Base-by-base conservation (phyloP, 306 rosid species). In the Alnus rubra region DNA sequence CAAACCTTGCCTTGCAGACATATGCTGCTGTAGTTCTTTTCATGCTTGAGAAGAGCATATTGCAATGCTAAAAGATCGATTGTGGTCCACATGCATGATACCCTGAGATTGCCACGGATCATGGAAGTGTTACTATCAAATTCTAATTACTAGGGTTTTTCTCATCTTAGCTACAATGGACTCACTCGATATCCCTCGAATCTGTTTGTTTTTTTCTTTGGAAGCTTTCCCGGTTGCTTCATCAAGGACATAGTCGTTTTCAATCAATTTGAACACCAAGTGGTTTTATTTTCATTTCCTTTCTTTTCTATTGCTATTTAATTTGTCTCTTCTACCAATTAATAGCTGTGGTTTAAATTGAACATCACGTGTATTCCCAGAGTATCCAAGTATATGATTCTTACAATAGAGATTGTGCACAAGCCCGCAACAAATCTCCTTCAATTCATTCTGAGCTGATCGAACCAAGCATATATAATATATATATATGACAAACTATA, bases 41-140 rank as follows among this genome's bases (percentile, higher is more conserved):
- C 76, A 82, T 77, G 78, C 64, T 78, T 58, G 74, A 76, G 75
- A 84, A 76, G 64, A 72, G 76, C 69, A 85, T 78, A 75, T 79
- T 82, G 76, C 74, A 82, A 67, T 69, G 71, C 71, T 75, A 64
- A 68, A 81, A 23, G 28, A 23, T 23, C 28, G 71, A 80, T 76
- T 81, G 82, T 81, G 91, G 90, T 86, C 90, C 90, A 82, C 85
- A 42, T 42, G 78, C 82, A 70, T 86, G 83, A 84, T 85, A 85
- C 82, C 85, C 89, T 70, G 76, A 79, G 90, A 88, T 81, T 82
- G 90, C 88, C 86, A 86, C 86, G 89, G 81, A 64, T 85, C 90
- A 84, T 83, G 67, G 92, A 85, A 80, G 74, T 85, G 92, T 89
- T 83, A 87, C 94, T 84, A 80, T 92, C 97, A 85, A 44, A 75